Percentiles rank a stretch among this genome's conserved stretches.
phyloP scores from a whole-genome alignment of 805 yeast genomes.

The Suhomyces faveliae region DNA sequence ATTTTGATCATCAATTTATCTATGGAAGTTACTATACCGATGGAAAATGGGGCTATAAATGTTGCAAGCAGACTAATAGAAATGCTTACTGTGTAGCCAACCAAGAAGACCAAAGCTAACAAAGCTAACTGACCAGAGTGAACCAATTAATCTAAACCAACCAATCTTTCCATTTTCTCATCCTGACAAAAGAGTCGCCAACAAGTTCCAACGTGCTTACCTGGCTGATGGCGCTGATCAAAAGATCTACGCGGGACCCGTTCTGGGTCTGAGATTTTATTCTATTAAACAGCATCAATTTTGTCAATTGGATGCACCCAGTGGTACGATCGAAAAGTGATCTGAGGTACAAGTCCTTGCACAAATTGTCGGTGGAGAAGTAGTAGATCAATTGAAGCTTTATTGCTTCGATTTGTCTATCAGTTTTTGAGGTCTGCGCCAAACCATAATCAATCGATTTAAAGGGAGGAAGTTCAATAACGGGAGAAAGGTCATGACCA shows the following conservation, averaged over 20 bases:
- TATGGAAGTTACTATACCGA: constrained; percentile 46
- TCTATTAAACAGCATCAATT: constrained; percentile 17
- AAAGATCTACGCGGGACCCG: constrained; percentile 11
- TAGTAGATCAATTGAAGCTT: constrained; percentile 19
- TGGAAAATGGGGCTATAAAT: constrained; percentile 45
- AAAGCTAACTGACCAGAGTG: no score
- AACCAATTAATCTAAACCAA: no score
- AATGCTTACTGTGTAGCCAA: constrained; percentile 29
- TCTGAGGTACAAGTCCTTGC: constrained; percentile 21
- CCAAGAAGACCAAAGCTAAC: neutral
- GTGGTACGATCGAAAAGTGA: constrained; percentile 13
- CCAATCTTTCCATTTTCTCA: constrained; percentile 21
- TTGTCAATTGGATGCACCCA: constrained; percentile 17
- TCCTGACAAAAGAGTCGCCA: constrained; percentile 6
- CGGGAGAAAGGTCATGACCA: no score
- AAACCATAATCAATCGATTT: no score
- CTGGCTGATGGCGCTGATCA: constrained; percentile 10
- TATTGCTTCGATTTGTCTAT: neutral
- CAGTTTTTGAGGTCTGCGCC: neutral
- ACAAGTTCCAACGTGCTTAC: constrained; percentile 14
- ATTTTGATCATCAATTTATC: constrained; percentile 38
- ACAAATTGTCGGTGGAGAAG: constrained; percentile 22
- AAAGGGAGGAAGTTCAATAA: no score
- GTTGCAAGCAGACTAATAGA: constrained; percentile 36
- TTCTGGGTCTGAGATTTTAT: constrained; percentile 15